Base-by-base conservation (phyloP, 2,329 filamentous ascomycete genomes). In the Penicillium hordei region DNA sequence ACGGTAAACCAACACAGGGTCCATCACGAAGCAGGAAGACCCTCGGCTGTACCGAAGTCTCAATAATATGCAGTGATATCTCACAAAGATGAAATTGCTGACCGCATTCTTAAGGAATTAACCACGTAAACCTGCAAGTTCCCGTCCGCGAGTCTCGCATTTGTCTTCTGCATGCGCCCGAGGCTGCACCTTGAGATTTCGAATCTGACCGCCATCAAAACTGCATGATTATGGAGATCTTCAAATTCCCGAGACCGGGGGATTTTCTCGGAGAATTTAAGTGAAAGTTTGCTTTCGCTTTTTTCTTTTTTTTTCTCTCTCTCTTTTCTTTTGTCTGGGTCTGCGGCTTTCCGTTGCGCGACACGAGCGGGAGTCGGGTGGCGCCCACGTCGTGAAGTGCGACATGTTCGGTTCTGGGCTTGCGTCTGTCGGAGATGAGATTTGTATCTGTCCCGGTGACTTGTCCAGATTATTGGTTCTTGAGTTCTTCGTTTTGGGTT, bases 201-300 rank as follows among this genome's bases (percentile, higher is more conserved):
- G 29, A 31, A 39, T 5, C 8, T 19, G 36, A 44, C 55, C 27
- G 48, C 25, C 33, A 12, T 25, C 29, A n/a, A 40, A 29, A n/a
- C 29, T 21, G 23, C 23, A 48, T 53, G 12, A 25, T 52, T 52
- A 15, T 31, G 40, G 25, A 57, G 34, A 57, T 31, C 13, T 23
- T 21, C 19, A 33, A 25, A 25, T 17, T 19, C 25, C 15, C 9
- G 42, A 31, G n/a, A 42, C 25, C 42, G 29, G 55, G 34, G 21
- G n/a, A n/a, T 36, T 53, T 36, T 17, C 40, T 57, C 55, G 55
- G 55, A 25, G 36, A 27, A 33, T 52, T 52, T 46, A 42, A 49
- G 27, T 12, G 6, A 25, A 17, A 9, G 2, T 36, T n/a, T 39
- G 5, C 31, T 34, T 25, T 54, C 48, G 51, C 40, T 53, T 43